Evolutionary conservation across 352 stramenopile species (phyloP).

Genomic region (Globisporangium lucens): DNA sequence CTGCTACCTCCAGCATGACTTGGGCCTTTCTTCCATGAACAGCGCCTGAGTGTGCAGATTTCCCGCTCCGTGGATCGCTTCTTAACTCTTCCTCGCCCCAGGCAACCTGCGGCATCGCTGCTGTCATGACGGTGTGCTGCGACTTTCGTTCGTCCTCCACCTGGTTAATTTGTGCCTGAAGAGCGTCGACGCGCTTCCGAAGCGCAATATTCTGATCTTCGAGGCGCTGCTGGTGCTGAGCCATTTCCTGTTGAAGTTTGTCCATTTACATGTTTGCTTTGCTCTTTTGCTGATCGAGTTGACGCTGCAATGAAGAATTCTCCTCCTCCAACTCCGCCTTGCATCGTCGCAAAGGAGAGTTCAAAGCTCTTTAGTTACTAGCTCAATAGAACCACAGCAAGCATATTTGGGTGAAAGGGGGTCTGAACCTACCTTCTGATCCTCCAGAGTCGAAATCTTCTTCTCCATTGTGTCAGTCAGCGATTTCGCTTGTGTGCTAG

Average conservation of each 20-base stretch:
- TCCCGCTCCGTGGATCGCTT: background rate
- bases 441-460: conserved; percentile 12
- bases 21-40: conserved; percentile 3
- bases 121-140: conserved; percentile 4
- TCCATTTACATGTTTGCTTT: conserved; percentile 18
- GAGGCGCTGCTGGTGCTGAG: conserved; percentile 16
- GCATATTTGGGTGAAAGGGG: background rate
- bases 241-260: conserved; percentile 14
- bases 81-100: conserved; percentile 8
- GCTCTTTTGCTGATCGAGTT: conserved; percentile 22
- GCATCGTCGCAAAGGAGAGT: background rate
- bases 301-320: conserved; percentile 24
- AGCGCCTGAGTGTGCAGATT: background rate
- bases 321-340: conserved; percentile 32
- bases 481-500: conserved; percentile 16
- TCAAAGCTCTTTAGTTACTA: background rate
- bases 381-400: background rate
- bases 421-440: conserved; percentile 14
- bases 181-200: conserved; percentile 23
- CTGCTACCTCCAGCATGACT: background rate
- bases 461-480: conserved; percentile 18
- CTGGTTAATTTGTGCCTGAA: conserved; percentile 27
- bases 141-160: conserved; percentile 6
- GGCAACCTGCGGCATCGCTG: conserved; percentile 7
- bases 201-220: conserved; percentile 24